Base-by-base conservation (phyloP, 495 filamentous ascomycete species). In the Tuber indicum region DNA sequence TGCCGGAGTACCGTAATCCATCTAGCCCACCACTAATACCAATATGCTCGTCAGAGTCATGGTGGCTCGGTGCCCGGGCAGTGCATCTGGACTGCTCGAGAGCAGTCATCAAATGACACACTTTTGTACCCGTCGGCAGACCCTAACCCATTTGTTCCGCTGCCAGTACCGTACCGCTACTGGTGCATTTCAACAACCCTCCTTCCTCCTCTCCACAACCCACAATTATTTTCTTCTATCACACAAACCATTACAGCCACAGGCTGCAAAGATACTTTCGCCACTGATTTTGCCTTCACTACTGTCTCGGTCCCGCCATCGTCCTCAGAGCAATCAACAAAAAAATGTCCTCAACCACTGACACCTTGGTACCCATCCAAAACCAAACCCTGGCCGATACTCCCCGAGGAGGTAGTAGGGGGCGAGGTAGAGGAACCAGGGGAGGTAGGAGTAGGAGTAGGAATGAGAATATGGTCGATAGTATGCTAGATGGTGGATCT, bases 351-450 rank as follows among this genome's bases (percentile, higher is more conserved):
- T 66, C 58, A 66, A 26, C 9, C 17, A 66, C 26, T 16, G 58
- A 66, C 58, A 66, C 58, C 32, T 14, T 66, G 36, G 71, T 10
- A 42, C 75, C 79, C 41, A 5, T 44, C 44, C 62, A 72, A 62
- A 44, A 43, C 44, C 66, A 74, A 14, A 47, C 45, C 3, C 12
- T 47, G 23, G 45, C 77, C n/a, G 26, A 49, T 44, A 21, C 69
- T 36, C 74, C 66, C 7, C 80, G 74, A 26, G 79, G 79, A 41
- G 79, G 70, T 41, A 0, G 72, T 72, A 75, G 76, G 69, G 70
- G 76, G 6, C 76, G 74, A 16, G 32, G 32, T 14, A 32, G 58
- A 66, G 58, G 58, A 66, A 16, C 16, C 26, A 36, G 58, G 17
- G 26, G 58, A 0, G 41, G 75, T 8, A 70, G 79, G 46, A 73